Base-by-base conservation (phyloP, 345 rosid genomes). In the Garcia nutans region DNA sequence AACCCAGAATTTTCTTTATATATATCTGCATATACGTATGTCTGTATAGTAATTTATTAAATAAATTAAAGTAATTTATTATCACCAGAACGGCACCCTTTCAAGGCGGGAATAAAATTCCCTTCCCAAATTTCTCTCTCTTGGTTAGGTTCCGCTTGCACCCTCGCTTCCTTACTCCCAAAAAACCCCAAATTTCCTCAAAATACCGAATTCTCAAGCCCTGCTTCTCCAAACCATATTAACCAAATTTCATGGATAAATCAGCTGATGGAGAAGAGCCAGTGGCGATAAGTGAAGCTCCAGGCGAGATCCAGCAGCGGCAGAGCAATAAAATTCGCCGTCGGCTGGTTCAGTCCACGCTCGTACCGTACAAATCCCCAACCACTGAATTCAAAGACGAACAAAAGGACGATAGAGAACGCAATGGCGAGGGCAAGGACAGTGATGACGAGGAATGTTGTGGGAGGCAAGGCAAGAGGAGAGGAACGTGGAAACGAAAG, bases 331-430 rank as follows among this genome's bases (percentile, higher is more conserved):
- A 59, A 63, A 82, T 72, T 54, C 89, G 90, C 50, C 93, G 93
- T 77, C 86, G 87, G 66, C 71, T 92, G 82, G 88, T 95, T 44
- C 99, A 95, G 90, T 86, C 97, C 71, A 89, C 93, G 45, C 74
- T 95, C 79, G 72, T 90, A 70, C 88, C 91, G 16, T 87, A 74
- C 45, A 92, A 77, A 78, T 74, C 85, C 1, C 88, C 76, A 8
- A 88, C 79, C 58, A 76, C 64, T 20, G 88, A 87, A 58, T 37
- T 68, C 22, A 74, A 65, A 22, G 78, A 72, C 5, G 89, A 81
- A 17, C 86, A 8, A 70, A 71, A 57, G 63, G 76, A 70, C 47
- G 84, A 80, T 6, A 60, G 61, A 66, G 80, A 71, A 6, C 63
- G 80, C 22, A 61, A 67, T 55, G 69, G 74, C 37, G 83, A 64